Conservation (phyloP, 2,329 filamentous ascomycete genomes). For the Neocucurbitaria cava region DNA sequence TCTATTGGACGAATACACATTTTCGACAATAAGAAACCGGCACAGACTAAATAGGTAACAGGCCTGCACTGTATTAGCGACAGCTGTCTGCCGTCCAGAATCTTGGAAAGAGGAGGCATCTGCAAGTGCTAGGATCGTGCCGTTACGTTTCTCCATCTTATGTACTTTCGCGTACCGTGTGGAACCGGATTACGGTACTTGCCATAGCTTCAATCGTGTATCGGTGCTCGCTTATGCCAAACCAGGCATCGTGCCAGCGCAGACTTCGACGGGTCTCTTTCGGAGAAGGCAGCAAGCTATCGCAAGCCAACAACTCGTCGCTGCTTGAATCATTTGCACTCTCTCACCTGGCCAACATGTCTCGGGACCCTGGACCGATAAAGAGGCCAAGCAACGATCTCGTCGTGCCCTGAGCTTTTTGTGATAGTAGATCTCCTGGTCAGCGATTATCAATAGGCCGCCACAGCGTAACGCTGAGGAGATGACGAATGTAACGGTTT, state of each 20-base stretch:
- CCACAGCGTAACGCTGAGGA: constrained; percentile 12
- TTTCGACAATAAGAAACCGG: constrained; percentile 15
- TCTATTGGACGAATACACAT: constrained; percentile 20
- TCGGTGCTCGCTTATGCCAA: constrained; percentile 17
- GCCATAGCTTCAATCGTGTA: constrained; percentile 11
- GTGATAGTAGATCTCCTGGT: constrained; percentile 14
- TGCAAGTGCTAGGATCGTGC: constrained; percentile 25
- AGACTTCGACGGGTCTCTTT: background rate
- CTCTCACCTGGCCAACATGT: constrained; percentile 9
- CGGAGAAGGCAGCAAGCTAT: background rate
- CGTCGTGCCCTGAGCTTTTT: constrained; percentile 19
- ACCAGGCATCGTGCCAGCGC: constrained; percentile 22
- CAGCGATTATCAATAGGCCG: constrained; percentile 7
- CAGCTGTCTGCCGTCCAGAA: constrained; percentile 20
- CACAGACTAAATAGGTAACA: constrained; percentile 15
- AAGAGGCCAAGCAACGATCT: constrained; percentile 14
- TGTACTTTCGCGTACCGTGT: constrained; percentile 8
- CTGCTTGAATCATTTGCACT: background rate
- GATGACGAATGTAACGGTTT: constrained; percentile 16
- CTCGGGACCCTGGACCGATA: constrained; percentile 21
- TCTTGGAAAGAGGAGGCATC: constrained; percentile 21
- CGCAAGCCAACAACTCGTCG: background rate
- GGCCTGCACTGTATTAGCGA: constrained; percentile 31
- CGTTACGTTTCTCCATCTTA: constrained; percentile 9
- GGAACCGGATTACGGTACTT: background rate